Evolutionary conservation across 2,329 filamentous ascomycete genomes (phyloP).

Genomic region (Plectosphaerella cucumerina): DNA sequence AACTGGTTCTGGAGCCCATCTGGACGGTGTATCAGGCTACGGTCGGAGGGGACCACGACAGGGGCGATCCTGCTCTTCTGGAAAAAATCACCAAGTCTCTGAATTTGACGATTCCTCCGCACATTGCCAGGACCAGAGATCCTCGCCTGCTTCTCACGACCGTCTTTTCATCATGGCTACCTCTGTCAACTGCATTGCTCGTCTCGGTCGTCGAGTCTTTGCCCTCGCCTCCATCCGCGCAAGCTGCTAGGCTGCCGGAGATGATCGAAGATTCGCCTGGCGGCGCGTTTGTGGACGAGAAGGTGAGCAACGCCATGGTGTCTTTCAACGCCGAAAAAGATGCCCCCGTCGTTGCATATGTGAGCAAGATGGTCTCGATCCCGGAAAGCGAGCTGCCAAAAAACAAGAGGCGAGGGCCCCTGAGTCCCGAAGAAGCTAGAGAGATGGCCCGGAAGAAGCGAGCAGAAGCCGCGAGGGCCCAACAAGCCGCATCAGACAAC

Average conservation of each 20-base stretch:
- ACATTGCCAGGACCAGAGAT: slow-evolving; percentile 79
- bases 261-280: slow-evolving; percentile 79
- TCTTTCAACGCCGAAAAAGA: slow-evolving; percentile 67
- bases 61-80: slow-evolving; percentile 74
- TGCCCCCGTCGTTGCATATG: slow-evolving; percentile 84
- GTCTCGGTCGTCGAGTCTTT: slow-evolving; percentile 93
- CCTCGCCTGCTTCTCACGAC: slow-evolving; percentile 78
- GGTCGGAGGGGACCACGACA: slow-evolving; percentile 74
- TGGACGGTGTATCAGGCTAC: slow-evolving; percentile 96
- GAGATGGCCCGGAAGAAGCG: slow-evolving; percentile 85
- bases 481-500: slow-evolving; percentile 47
- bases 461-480: slow-evolving; percentile 78
- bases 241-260: slow-evolving; percentile 73
- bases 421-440: slow-evolving; percentile 85
- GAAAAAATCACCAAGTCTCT: slow-evolving; percentile 96
- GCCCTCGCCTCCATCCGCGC: slow-evolving; percentile 76
- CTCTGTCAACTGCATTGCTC: slow-evolving; percentile 84
- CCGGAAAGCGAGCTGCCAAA: slow-evolving; percentile 88
- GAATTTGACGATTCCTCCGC: slow-evolving; percentile 76
- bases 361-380: slow-evolving; percentile 97
- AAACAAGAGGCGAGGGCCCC: slow-evolving; percentile 72
- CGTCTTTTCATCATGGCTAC: slow-evolving; percentile 86
- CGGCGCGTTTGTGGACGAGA: slow-evolving; percentile 61
- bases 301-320: slow-evolving; percentile 75
- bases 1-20: slow-evolving; percentile 89